phyloP scores from a whole-genome alignment of 2,329 filamentous ascomycete genomes.

The Penicillium sp. region DNA sequence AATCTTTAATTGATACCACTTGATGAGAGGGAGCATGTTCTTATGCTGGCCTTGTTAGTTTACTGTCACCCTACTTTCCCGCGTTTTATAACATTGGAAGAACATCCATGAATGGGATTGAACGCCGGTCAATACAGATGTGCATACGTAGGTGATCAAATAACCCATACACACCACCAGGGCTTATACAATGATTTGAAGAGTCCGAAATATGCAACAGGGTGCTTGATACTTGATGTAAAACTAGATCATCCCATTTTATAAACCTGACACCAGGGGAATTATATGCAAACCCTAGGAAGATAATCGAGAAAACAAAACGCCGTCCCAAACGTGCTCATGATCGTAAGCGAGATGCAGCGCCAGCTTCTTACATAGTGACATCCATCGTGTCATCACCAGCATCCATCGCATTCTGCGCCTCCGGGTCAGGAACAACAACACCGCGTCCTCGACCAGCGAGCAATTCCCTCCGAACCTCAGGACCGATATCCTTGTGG shows the following conservation, averaged over 20 bases:
- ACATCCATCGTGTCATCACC: slow-evolving; percentile 92
- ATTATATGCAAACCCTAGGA: slow-evolving; percentile 24
- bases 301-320: slow-evolving; percentile 14
- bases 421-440: slow-evolving; percentile 45
- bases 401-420: slow-evolving; percentile 65
- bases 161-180: too few relatives aligned
- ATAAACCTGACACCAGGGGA: slow-evolving; percentile 22
- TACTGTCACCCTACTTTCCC: too few relatives aligned
- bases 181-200: too few relatives aligned
- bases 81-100: too few relatives aligned
- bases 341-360: slow-evolving; percentile 26
- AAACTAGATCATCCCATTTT: slow-evolving; percentile 10
- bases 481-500: slow-evolving; percentile 85
- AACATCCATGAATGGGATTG: too few relatives aligned
- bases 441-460: slow-evolving; percentile 85
- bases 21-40: too few relatives aligned
- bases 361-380: slow-evolving; percentile 41
- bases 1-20: slow-evolving; percentile 5
- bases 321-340: slow-evolving; percentile 29
- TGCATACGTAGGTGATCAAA: too few relatives aligned
- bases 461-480: slow-evolving; percentile 84
- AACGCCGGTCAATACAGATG: too few relatives aligned
- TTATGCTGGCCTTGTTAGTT: too few relatives aligned
- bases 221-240: too few relatives aligned
- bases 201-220: too few relatives aligned